These are phyloP conservation scores for Pichia sp. DNA, from an alignment of 1,139 yeast species.

Conservation along the genomic window DNA sequence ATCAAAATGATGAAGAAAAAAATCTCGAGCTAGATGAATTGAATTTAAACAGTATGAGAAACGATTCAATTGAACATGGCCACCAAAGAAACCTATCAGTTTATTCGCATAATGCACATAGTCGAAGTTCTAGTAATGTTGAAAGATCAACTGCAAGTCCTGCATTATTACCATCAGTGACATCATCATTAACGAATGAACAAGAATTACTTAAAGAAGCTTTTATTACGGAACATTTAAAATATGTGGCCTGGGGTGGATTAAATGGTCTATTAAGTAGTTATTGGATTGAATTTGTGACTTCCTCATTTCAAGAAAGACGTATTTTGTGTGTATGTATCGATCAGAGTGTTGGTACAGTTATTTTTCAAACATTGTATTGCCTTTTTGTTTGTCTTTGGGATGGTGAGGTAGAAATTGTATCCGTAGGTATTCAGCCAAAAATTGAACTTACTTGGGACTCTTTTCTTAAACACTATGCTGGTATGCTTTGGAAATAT, in stretches of 20 bases:
- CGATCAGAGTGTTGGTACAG: constrained; percentile 54
- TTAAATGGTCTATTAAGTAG: constrained; percentile 52
- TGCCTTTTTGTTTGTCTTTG: constrained; percentile 45
- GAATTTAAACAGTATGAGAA: too few species aligned
- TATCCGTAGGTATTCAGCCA: neutral
- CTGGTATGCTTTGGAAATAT: constrained; percentile 38
- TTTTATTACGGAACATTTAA: constrained; percentile 29
- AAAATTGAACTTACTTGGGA: constrained; percentile 9
- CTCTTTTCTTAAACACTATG: constrained; percentile 16
- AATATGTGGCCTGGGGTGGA: constrained; percentile 57
- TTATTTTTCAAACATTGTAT: constrained; percentile 48
- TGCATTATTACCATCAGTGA: neutral
- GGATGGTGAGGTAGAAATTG: constrained; percentile 38
- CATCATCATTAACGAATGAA: neutral
- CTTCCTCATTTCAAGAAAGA: constrained; percentile 32
- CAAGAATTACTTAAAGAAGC: neutral
- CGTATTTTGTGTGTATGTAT: constrained; percentile 36
- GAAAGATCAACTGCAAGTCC: neutral
- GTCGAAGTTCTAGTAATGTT: neutral
- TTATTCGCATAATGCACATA: neutral
- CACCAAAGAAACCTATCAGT: neutral
- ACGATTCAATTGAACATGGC: too few species aligned
- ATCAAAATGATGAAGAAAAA: neutral
- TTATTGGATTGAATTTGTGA: constrained; percentile 49
- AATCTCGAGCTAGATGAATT: neutral